Conservation (phyloP, 129 eudicot genomes). For the Deinandra increscens region DNA sequence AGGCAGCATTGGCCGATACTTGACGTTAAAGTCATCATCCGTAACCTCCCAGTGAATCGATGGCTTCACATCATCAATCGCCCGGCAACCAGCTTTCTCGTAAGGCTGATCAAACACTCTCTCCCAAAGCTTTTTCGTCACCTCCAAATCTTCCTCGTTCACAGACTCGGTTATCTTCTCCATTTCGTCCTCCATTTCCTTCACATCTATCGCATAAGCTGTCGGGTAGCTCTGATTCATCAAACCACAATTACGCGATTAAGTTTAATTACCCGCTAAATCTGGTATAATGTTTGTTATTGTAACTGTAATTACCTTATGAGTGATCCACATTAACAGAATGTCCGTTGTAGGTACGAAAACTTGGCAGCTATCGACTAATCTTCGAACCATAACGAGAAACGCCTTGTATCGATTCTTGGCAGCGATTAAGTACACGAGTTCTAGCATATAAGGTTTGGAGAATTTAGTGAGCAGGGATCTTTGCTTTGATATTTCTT, state of each 20-base stretch:
- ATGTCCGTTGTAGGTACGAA: constrained; percentile 84
- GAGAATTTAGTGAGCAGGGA: constrained; percentile 47
- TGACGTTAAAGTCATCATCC: constrained; percentile 63
- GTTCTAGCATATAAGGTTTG: constrained; percentile 72
- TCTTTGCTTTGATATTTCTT: constrained; percentile 47
- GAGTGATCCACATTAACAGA: constrained; percentile 84
- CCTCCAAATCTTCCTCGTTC: constrained; percentile 48
- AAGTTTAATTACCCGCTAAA: not conserved
- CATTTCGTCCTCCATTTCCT: constrained; percentile 66
- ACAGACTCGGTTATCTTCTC: constrained; percentile 51
- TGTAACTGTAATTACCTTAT: constrained; percentile 50
- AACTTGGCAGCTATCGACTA: constrained; percentile 38
- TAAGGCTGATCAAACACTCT: constrained; percentile 74
- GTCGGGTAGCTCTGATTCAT: constrained; percentile 89
- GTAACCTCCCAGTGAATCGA: constrained; percentile 67
- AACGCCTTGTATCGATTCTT: constrained; percentile 68
- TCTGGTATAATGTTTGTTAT: not conserved
- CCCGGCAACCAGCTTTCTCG: constrained; percentile 79
- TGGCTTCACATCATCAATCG: constrained; percentile 25
- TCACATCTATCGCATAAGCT: constrained; percentile 56
- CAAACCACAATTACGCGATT: constrained; percentile 13
- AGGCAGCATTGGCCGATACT: constrained; percentile 63
- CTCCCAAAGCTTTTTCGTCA: constrained; percentile 74
- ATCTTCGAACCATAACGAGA: constrained; percentile 54
- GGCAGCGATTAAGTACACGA: constrained; percentile 79